Percentiles rank a stretch among this genome's conserved stretches.
These are phyloP conservation scores for Aulographum hederae DNA, from an alignment of 2,329 filamentous ascomycete species.

Conservation along the genomic window DNA sequence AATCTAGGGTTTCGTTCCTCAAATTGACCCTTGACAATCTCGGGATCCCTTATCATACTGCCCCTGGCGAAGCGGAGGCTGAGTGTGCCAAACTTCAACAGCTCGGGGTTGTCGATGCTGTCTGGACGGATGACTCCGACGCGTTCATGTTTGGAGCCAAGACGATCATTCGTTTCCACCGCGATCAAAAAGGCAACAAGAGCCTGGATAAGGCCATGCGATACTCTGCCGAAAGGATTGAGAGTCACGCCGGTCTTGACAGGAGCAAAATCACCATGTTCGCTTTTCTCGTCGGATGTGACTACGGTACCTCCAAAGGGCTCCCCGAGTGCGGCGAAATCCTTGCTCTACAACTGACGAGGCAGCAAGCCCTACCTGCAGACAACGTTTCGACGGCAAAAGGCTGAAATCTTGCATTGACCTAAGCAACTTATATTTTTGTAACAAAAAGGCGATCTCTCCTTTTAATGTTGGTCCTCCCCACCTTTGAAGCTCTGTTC, in stretches of 20 bases:
- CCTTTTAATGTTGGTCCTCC: too few relatives aligned
- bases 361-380: too few relatives aligned
- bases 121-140: conserved; percentile 30
- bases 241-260: not conserved
- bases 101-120: conserved; percentile 27
- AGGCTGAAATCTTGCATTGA: too few relatives aligned
- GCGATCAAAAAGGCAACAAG: not conserved
- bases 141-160: conserved; percentile 28
- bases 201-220: not conserved
- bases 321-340: too few relatives aligned
- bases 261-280: not conserved
- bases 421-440: too few relatives aligned
- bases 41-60: conserved; percentile 23
- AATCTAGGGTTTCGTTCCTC: not conserved
- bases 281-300: not conserved
- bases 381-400: too few relatives aligned
- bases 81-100: conserved; percentile 28
- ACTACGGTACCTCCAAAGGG: too few relatives aligned
- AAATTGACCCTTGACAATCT: conserved; percentile 20
- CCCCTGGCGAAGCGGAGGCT: conserved; percentile 29
- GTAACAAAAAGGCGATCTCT: too few relatives aligned
- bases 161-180: conserved; percentile 16
- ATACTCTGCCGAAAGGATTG: not conserved
- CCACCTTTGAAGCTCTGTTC: too few relatives aligned
- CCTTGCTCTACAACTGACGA: too few relatives aligned